Conservation (phyloP, 139 green algal genomes). For the Yamagishiella unicocca region DNA sequence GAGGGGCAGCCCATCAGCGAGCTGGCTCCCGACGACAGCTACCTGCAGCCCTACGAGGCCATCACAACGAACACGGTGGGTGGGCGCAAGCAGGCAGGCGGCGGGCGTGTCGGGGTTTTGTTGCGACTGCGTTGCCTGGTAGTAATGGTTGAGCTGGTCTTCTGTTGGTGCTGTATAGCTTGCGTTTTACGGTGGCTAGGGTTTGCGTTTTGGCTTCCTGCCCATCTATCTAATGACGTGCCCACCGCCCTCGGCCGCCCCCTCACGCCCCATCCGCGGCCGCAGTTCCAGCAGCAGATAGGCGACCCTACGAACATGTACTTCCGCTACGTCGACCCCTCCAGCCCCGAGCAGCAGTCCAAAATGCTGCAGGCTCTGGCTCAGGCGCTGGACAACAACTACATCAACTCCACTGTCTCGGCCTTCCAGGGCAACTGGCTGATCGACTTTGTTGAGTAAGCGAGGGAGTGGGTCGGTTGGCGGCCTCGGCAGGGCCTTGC, state of each 20-base stretch:
- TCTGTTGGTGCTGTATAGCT: background rate
- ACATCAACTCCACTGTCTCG: constrained; percentile 50
- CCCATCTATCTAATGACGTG: background rate
- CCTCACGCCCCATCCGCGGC: background rate
- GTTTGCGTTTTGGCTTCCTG: background rate
- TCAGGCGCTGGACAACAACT: background rate
- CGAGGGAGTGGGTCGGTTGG: background rate
- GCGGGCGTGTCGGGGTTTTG: background rate
- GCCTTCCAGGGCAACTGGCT: constrained; percentile 56
- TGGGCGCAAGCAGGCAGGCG: background rate
- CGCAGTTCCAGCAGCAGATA: constrained; percentile 53
- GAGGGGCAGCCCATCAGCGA: constrained; percentile 55
- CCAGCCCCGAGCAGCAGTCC: constrained; percentile 30
- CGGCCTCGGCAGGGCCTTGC: no score
- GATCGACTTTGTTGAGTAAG: constrained; percentile 45
- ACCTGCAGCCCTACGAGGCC: constrained; percentile 49
- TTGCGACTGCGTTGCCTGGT: no score
- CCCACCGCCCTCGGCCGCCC: background rate
- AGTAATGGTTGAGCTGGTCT: no score
- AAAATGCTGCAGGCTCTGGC: constrained; percentile 46
- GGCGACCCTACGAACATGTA: constrained; percentile 42
- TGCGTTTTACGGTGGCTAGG: background rate
- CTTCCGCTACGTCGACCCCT: constrained; percentile 53
- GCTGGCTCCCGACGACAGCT: constrained; percentile 54
- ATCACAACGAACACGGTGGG: constrained; percentile 24